These are phyloP conservation scores for Saussurea involucrata DNA, from an alignment of 129 eudicot genomes.

Conservation along the genomic window DNA sequence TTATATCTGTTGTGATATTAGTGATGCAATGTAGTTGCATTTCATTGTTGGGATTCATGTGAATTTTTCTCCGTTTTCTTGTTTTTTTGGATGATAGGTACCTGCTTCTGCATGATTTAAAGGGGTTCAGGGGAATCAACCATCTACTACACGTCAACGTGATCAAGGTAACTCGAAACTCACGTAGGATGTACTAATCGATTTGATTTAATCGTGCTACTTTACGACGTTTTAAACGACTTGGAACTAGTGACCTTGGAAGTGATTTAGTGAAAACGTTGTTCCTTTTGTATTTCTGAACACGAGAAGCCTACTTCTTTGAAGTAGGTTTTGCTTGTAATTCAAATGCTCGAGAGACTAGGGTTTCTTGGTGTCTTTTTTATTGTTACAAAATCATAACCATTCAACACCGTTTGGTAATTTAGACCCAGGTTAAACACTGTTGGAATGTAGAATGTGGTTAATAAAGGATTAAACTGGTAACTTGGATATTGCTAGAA, in stretches of 20 bases:
- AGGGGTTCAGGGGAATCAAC: background rate
- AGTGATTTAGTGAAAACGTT: background rate
- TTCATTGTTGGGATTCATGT: conserved; percentile 9
- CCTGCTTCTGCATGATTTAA: background rate
- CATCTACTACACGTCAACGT: background rate
- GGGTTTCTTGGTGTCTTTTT: background rate
- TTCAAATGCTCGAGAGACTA: background rate
- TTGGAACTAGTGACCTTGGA: background rate
- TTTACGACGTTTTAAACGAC: background rate
- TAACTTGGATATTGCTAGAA: too few species aligned
- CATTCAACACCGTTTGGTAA: background rate
- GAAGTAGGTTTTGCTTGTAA: background rate
- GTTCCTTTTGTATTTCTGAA: background rate
- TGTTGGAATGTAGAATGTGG: too few species aligned
- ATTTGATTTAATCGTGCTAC: background rate
- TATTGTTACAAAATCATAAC: background rate
- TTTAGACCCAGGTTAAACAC: background rate
- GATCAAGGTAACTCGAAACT: conserved; percentile 19
- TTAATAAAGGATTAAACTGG: too few species aligned
- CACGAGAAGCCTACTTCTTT: background rate
- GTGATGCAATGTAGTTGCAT: background rate
- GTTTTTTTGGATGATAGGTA: conserved; percentile 14
- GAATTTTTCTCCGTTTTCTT: background rate
- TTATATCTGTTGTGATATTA: background rate
- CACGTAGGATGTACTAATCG: background rate